Percentiles rank a stretch among this genome's conserved stretches.
Conservation (phyloP, 192 early-diverging fungal genomes). For the Coemansia sp. region DNA sequence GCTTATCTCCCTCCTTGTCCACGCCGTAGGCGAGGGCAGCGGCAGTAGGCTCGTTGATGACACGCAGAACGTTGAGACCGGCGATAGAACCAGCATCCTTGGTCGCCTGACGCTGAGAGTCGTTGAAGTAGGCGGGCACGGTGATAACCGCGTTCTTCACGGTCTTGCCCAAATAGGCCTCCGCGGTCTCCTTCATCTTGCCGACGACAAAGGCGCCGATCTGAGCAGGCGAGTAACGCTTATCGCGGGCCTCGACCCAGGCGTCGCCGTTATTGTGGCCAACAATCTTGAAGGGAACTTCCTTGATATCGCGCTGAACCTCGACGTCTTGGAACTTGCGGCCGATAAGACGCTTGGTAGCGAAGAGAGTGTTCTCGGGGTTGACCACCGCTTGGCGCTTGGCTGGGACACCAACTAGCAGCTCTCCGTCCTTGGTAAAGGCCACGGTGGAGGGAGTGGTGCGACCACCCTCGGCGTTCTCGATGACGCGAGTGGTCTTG, state of each 20-base stretch:
- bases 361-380: slow-evolving; percentile 98
- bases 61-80: slow-evolving; percentile 97
- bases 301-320: slow-evolving; percentile 89
- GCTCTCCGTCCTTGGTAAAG: slow-evolving; percentile 94
- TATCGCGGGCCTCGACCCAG: slow-evolving; percentile 95
- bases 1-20: slow-evolving; percentile 94
- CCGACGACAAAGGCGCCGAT: slow-evolving; percentile 96
- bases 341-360: slow-evolving; percentile 97
- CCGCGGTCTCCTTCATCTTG: slow-evolving; percentile 99
- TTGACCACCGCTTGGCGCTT: slow-evolving; percentile 99
- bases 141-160: slow-evolving; percentile 94
- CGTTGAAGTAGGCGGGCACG: slow-evolving; percentile 99
- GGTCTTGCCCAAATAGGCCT: slow-evolving; percentile 75
- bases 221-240: slow-evolving; percentile 95
- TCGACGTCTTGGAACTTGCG: slow-evolving; percentile 87
- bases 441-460: slow-evolving; percentile 98
- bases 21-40: slow-evolving; percentile 99
- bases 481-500: slow-evolving; percentile 94
- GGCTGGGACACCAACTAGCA: slow-evolving; percentile 94
- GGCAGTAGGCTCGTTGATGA: slow-evolving; percentile 99
- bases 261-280: slow-evolving; percentile 96
- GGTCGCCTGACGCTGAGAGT: slow-evolving; percentile 99
- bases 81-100: slow-evolving; percentile 98
- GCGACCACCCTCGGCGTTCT: slow-evolving; percentile 95
- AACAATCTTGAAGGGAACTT: slow-evolving; percentile 94